Base-by-base conservation (phyloP, 2,329 filamentous ascomycete genomes). In the Sclerotinia spermophila region DNA sequence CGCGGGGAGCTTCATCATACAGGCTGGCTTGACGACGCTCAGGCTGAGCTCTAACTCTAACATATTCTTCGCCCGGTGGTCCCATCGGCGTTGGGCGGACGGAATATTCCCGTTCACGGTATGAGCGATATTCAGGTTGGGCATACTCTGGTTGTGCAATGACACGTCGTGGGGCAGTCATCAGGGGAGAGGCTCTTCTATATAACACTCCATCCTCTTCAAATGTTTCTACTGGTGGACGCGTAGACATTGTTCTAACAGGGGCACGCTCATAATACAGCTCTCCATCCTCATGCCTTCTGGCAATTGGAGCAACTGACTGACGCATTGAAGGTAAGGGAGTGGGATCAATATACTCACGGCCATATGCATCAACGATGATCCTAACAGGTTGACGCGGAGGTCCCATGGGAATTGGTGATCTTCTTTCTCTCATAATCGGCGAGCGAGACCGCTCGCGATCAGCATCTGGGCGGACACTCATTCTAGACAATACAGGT, bases 321-420 rank as follows among this genome's bases (percentile, higher is more conserved):
- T 86, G 86, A 61, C 86, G 81, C 30, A 84, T 77, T 27, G 83
- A 73, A 33, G 83, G 75, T 35, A 79, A 75, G 62, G 83, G 83
- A 15, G 81, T 76, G 38, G 87, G 86, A 75, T 90, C 87, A 72
- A 87, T 87, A 81, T 94, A 97, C 78, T 93, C 89, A 79, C 92
- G 92, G 55, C 94, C 94, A 80, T 90, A 92, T 73, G 92, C 89
- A 81, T 97, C 94, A 69, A 96, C 84, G 45, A 97, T 85, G 73
- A 97, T 90, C 72, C 90, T 88, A 69, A 89, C 83, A 60, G 86
- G 77, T 61, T 82, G 83, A 56, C 79, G 78, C 45, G 83, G 83
- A 61, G 83, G 83, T 2, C 82, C 81, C 81, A 87, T 84, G n/a
- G 74, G 30, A 48, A 83, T 82, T 44, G 85, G 82, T 24, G 83